Conservation (phyloP, 1,139 yeast species). For the Debaryomycetaceae sp. region DNA sequence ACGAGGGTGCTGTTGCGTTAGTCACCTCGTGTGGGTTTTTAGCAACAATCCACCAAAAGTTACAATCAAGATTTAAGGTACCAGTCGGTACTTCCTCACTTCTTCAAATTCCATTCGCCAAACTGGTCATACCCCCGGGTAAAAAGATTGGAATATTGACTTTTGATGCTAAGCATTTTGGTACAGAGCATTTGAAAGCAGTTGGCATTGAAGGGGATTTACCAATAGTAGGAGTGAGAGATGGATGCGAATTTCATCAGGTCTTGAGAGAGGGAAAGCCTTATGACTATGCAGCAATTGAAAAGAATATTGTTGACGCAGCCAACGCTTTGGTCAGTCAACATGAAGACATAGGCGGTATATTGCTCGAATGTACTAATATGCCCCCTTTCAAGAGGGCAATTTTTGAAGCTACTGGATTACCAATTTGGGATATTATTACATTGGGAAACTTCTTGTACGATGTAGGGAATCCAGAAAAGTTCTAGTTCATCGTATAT, state of each 20-base stretch:
- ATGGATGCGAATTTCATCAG: constrained; percentile 16
- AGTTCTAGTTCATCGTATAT: background rate
- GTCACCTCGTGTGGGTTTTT: constrained; percentile 21
- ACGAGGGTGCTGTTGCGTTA: constrained; percentile 16
- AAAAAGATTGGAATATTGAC: constrained; percentile 24
- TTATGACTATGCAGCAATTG: constrained; percentile 16
- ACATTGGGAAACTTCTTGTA: constrained; percentile 12
- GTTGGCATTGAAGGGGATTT: constrained; percentile 17
- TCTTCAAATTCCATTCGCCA: constrained; percentile 22
- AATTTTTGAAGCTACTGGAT: constrained; percentile 10
- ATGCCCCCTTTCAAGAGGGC: constrained; percentile 23
- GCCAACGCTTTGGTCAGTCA: constrained; percentile 10
- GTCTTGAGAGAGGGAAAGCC: constrained; percentile 16
- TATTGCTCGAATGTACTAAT: constrained; percentile 25
- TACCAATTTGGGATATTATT: constrained; percentile 22
- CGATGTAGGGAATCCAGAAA: constrained; percentile 1
- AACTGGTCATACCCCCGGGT: constrained; percentile 11
- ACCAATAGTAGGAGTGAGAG: constrained; percentile 16
- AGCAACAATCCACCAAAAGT: constrained; percentile 20
- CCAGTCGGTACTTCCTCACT: constrained; percentile 28
- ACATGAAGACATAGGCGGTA: constrained; percentile 15
- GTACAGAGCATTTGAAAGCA: constrained; percentile 21
- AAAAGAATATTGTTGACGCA: constrained; percentile 8
- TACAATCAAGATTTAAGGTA: constrained; percentile 14
- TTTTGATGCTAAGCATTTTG: constrained; percentile 19